Evolutionary conservation across 768 basidiomycete genomes (phyloP), one percentile per base, ranked within the genome.

Genomic region (Hirschioporus abietinus): DNA sequence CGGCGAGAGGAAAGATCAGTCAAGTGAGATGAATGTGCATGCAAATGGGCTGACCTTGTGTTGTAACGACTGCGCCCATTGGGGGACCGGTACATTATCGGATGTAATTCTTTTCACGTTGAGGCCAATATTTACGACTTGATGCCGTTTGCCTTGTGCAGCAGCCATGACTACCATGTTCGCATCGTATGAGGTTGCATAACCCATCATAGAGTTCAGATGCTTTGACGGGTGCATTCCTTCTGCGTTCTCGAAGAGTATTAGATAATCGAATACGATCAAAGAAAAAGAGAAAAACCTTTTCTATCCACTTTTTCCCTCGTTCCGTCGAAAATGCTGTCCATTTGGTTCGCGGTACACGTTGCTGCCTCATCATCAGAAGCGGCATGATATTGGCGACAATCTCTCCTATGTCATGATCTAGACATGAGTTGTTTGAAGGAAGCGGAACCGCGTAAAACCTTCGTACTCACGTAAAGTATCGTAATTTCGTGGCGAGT

Each of bases 311-410:
- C 69, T 89, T 90, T 70, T 92, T 92, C 58, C 90, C 65, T 20
- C 90, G 58, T 79, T 84, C 1, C 79, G 70, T 0, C 84, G 88
- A 26, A 80, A 76, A 66, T 82, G 82, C 68, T 91, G 90, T 67
- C 91, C 91, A 93, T 69, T 88, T 87, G 15, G 87, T 77, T 23
- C 91, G 81, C 1, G 91, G 89, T 76, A 92, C 89, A 52, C 91
- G 86, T 65, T 91, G 82, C 74, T 92, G 91, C 18, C 91, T 80
- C 91, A 92, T 92, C 91, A 93, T 92, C 70, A 92, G 86, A 15
- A 92, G 78, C 0, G 91, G 91, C 10, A 93, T 78, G 81, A 92
- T 88, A 70, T 88, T 82, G 20, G 87, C 86, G 74, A 93, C 87
- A 70, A 90, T 78, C 72, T 85, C 83, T 24, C 90, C 91, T 92